Conservation (phyloP, 306 rosid genomes). For the Corylus heterophylla region DNA sequence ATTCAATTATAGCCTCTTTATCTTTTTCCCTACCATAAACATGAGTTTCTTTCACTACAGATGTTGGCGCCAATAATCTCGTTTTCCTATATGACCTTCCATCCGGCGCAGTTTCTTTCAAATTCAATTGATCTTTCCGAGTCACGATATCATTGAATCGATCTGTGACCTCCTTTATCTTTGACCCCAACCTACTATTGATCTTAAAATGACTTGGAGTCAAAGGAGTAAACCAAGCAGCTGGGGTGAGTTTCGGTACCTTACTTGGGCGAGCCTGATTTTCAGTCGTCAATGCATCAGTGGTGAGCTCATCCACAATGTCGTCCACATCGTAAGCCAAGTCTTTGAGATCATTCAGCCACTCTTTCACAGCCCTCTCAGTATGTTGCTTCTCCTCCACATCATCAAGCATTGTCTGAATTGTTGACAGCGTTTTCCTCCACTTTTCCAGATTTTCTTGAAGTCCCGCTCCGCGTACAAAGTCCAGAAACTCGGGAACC, state of each 20-base stretch:
- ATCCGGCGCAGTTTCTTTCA: neutral
- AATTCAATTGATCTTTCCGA: neutral
- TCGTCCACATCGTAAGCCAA: too few species aligned
- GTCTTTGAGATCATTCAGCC: too few species aligned
- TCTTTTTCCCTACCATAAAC: too few species aligned
- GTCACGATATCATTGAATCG: neutral
- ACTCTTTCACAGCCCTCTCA: too few species aligned
- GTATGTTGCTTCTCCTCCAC: neutral
- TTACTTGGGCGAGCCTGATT: neutral
- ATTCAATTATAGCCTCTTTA: too few species aligned
- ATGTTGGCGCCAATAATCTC: too few species aligned
- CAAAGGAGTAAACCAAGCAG: neutral
- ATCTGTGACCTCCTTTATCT: neutral
- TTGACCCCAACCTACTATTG: neutral
- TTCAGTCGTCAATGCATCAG: too few species aligned
- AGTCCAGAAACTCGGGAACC: neutral
- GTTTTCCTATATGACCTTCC: neutral
- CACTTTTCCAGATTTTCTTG: neutral
- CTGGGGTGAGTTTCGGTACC: slow-evolving; percentile 1
- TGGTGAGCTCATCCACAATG: too few species aligned
- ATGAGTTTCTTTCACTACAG: too few species aligned
- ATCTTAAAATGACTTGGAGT: neutral
- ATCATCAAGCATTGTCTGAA: neutral
- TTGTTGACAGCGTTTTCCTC: neutral
- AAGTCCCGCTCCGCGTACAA: neutral